Percentiles rank a stretch among this genome's conserved stretches.
These are phyloP conservation scores for Lasiosphaeriaceae sp. DNA, from an alignment of 495 filamentous ascomycete genomes.

Conservation along the genomic window DNA sequence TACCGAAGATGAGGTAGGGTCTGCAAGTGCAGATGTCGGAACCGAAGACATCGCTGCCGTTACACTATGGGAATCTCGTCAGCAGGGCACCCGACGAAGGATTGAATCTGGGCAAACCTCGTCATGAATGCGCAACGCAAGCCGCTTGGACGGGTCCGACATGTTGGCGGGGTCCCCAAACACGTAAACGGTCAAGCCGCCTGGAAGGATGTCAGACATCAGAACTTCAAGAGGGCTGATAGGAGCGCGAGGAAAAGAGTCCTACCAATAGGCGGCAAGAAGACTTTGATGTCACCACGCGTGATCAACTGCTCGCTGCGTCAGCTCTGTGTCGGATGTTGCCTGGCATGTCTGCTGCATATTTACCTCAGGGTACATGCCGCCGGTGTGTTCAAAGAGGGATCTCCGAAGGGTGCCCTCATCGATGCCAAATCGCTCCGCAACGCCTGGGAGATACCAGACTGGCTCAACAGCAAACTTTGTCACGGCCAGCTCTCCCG, in stretches of 20 bases:
- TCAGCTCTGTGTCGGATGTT: constrained; percentile 15
- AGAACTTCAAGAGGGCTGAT: constrained; percentile 14
- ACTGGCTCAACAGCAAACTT: constrained; percentile 96
- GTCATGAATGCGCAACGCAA: constrained; percentile 91
- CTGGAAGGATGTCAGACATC: constrained; percentile 41
- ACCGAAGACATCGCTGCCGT: constrained; percentile 96
- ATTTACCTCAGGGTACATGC: constrained; percentile 73
- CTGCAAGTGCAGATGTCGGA: constrained; percentile 98
- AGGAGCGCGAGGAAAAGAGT: not conserved
- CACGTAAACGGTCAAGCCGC: constrained; percentile 93
- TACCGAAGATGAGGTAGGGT: constrained; percentile 94
- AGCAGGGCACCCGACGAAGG: constrained; percentile 2
- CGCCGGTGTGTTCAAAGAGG: constrained; percentile 92
- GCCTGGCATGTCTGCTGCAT: not conserved
- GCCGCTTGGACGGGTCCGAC: constrained; percentile 76
- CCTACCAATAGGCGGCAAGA: constrained; percentile 82
- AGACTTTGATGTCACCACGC: constrained; percentile 88
- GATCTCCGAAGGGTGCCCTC: constrained; percentile 81
- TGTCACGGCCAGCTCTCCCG: constrained; percentile 87
- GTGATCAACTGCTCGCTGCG: constrained; percentile 64
- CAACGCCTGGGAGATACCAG: constrained; percentile 95
- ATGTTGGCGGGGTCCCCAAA: constrained; percentile 94
- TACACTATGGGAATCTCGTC: constrained; percentile 52
- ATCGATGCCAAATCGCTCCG: constrained; percentile 91
- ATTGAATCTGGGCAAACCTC: constrained; percentile 46